Conservation (phyloP, 345 rosid genomes). For the Murraya koenigii region DNA sequence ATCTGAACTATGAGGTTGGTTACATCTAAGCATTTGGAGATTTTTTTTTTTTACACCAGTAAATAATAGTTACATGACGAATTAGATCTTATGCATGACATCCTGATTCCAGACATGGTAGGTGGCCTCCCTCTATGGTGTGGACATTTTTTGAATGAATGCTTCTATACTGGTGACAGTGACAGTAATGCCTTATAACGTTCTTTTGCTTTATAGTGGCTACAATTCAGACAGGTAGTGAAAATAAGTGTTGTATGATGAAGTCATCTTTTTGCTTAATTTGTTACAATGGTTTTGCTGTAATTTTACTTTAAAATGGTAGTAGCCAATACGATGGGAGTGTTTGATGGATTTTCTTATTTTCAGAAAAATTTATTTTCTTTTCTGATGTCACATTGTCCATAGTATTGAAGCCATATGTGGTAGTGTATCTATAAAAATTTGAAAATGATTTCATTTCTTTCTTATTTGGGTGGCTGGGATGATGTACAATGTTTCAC, state of each 20-base stretch:
- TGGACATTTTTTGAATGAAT: neutral
- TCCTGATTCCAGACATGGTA: neutral
- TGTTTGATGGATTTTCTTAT: neutral
- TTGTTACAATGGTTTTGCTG: too few species aligned
- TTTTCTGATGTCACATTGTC: neutral
- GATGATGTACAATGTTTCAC: neutral
- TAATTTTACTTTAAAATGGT: neutral
- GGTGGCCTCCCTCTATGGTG: neutral
- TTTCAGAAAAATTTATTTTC: neutral
- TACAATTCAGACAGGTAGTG: neutral
- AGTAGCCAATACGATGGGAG: neutral
- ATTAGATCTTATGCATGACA: neutral
- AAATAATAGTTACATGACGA: neutral
- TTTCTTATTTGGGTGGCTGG: neutral
- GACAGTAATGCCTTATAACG: neutral
- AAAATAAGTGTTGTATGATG: neutral
- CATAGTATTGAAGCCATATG: neutral
- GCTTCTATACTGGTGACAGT: neutral
- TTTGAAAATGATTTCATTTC: neutral
- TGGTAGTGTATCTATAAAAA: neutral
- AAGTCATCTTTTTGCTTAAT: neutral
- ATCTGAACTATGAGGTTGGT: constrained; percentile 70
- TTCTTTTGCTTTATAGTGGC: neutral
- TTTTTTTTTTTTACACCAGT: neutral
- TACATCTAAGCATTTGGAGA: neutral